Evolutionary conservation across 129 eudicot genomes (phyloP), one percentile per base, ranked within the genome.

Genomic region (Saposhnikovia divaricata): DNA sequence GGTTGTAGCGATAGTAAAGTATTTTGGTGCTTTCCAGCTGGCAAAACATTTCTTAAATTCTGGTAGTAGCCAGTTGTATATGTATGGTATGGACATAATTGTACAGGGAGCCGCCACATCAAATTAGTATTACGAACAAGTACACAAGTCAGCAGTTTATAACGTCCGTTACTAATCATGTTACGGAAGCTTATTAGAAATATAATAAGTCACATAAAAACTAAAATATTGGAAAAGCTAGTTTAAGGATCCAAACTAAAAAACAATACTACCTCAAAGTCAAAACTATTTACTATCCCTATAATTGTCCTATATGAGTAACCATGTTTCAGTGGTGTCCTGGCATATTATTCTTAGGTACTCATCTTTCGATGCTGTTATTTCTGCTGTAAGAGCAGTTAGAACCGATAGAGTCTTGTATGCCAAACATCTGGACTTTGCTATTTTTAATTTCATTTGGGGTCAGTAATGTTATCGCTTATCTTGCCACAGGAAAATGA

Each of bases 401-500:
- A 57, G 65, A 57, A 21, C 65, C 8, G 65, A 57, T 6, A 57
- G 27, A 55, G 65, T 57, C 28, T 21, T 57, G 65, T 23, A 28
- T 65, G 13, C 72, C 16, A 25, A 28, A 28, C 40, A 12, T 28
- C 12, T 66, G 72, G 39, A 66, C 37, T 66, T 27, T 31, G 40
- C 72, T 31, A 31, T 57, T n/a, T 21, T 39, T 42, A 45, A n/a
- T 55, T 28, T 76, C 28, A 21, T 25, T 16, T 76, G n/a, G 71
- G 14, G 76, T 63, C 65, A 50, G 28, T 68, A 40, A 40, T 75
- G 74, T 71, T 78, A 47, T 25, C 1, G 40, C 3, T 68, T 68
- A 31, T 68, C 72, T 50, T 50, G 14, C 79, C 37, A 81, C 79
- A 91, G 93, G 93, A 73, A 78, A 89, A 81, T 74, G 83, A 85